Conservation (phyloP, 148 eudicot species). For the Cornus suecica region DNA sequence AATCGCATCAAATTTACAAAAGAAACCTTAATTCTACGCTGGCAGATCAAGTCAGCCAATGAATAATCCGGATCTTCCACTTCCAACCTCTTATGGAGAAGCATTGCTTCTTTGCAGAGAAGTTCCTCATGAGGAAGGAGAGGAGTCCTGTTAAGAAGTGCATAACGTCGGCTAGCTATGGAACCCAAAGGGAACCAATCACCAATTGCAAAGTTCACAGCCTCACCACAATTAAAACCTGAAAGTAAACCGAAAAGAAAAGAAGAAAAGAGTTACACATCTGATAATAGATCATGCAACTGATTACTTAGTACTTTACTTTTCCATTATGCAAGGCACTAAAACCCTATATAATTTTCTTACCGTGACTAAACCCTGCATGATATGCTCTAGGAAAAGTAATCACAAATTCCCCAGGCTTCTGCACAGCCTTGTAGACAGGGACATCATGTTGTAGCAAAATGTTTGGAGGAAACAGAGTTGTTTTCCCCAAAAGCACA, state of each 20-base stretch:
- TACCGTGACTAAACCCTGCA: constrained; percentile 99
- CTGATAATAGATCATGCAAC: neutral
- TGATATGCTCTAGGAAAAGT: constrained; percentile 98
- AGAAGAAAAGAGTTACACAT: neutral
- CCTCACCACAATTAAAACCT: constrained; percentile 99
- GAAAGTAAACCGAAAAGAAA: constrained; percentile 13
- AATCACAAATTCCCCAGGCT: constrained; percentile 85
- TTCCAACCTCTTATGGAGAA: constrained; percentile 43
- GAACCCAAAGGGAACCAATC: constrained; percentile 96
- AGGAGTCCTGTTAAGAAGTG: constrained; percentile 85
- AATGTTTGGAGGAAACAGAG: constrained; percentile 90
- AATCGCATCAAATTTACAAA: constrained; percentile 76
- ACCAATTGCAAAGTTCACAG: constrained; percentile 92
- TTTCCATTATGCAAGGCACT: neutral
- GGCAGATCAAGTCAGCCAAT: constrained; percentile 40
- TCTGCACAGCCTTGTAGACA: constrained; percentile 96
- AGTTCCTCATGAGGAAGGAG: constrained; percentile 95
- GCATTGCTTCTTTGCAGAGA: constrained; percentile 95
- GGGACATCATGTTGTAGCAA: constrained; percentile 77
- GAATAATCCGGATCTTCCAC: constrained; percentile 38
- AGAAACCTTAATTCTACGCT: constrained; percentile 50
- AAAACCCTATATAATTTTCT: too few relatives aligned
- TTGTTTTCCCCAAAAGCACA: constrained; percentile 88
- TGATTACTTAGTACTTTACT: neutral
- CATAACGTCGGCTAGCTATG: constrained; percentile 85